Evolutionary conservation across 75 land plant species (phyloP).

Genomic region (Pinus albicaulis): DNA sequence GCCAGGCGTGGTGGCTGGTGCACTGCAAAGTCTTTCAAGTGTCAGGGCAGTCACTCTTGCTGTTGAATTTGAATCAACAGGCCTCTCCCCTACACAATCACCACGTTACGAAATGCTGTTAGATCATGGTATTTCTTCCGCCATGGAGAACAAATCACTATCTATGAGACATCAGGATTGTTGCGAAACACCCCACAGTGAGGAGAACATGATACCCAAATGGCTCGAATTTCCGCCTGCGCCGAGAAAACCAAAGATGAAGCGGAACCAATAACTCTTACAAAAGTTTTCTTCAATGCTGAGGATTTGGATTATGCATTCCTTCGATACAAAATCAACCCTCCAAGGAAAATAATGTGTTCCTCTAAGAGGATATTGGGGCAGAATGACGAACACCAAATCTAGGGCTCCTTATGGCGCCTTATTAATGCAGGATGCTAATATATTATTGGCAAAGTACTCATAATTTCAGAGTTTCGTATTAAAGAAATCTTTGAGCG

Average conservation of each 20-base stretch:
- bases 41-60: too few relatives aligned
- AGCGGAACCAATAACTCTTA: conserved; percentile 1
- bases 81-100: too few relatives aligned
- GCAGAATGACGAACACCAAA: not conserved
- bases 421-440: too few relatives aligned
- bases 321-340: not conserved
- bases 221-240: conserved; percentile 32
- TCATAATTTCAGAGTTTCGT: too few relatives aligned
- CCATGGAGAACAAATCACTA: too few relatives aligned
- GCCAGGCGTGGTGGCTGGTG: too few relatives aligned
- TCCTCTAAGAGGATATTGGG: not conserved
- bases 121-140: too few relatives aligned
- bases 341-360: not conserved
- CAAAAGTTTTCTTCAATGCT: not conserved
- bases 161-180: not conserved
- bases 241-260: conserved; percentile 24
- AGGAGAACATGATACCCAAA: conserved; percentile 20
- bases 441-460: too few relatives aligned
- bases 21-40: too few relatives aligned
- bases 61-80: too few relatives aligned
- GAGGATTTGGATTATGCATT: conserved; percentile 10
- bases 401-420: not conserved
- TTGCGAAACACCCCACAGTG: conserved; percentile 28
- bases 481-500: too few relatives aligned
- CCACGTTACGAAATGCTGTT: too few relatives aligned